phyloP scores from a whole-genome alignment of 805 yeast genomes.

The Ogataea corticis region DNA sequence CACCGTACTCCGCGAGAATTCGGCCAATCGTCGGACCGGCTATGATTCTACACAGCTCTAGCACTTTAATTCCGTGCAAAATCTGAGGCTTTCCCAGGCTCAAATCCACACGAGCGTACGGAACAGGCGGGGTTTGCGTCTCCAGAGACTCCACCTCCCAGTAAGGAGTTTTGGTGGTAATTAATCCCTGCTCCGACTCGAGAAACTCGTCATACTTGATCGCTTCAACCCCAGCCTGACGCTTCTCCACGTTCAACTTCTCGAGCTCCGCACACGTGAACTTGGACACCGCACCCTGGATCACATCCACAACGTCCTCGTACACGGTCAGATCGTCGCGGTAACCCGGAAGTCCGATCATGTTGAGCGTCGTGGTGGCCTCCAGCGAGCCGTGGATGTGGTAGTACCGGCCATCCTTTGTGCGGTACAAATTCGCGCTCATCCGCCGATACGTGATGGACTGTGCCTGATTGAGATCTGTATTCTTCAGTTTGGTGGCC shows the following conservation, averaged over 20 bases:
- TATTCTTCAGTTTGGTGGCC: constrained; percentile 20
- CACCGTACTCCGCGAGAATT: constrained; percentile 37
- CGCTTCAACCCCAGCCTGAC: constrained; percentile 37
- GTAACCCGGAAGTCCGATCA: constrained; percentile 36
- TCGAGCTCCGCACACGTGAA: constrained; percentile 33
- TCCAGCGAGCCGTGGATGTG: constrained; percentile 39
- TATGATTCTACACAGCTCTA: constrained; percentile 31
- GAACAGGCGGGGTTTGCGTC: constrained; percentile 29
- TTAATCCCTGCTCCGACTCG: constrained; percentile 33
- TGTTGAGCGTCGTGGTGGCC: constrained; percentile 32
- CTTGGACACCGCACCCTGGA: constrained; percentile 27
- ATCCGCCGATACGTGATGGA: constrained; percentile 32
- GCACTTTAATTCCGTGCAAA: constrained; percentile 34
- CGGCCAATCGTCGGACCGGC: constrained; percentile 38
- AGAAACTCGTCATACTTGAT: constrained; percentile 32
- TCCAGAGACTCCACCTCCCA: constrained; percentile 29
- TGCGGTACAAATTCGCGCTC: constrained; percentile 36
- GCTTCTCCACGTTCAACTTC: constrained; percentile 27
- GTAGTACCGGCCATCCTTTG: constrained; percentile 32
- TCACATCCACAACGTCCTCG: constrained; percentile 25
- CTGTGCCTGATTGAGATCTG: constrained; percentile 30
- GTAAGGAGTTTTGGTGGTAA: constrained; percentile 24
- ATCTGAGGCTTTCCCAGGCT: constrained; percentile 22
- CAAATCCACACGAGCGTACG: constrained; percentile 14
- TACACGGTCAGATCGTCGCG: constrained; percentile 29